Base-by-base conservation (phyloP, 306 rosid genomes). In the Ormosia emarginata region DNA sequence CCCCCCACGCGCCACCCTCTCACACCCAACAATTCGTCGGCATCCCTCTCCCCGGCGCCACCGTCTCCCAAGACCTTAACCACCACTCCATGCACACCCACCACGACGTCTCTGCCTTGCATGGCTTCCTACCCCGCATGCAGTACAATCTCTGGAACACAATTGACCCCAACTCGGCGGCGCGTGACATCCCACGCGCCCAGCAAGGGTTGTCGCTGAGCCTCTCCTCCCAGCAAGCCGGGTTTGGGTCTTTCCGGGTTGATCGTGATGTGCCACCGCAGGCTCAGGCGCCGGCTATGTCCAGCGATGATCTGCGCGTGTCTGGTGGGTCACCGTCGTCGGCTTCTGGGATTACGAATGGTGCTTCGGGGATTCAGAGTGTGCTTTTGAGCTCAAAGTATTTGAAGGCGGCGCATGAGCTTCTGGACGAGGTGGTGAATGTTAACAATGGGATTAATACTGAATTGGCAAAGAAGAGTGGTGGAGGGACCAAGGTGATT, bases 321-420 rank as follows among this genome's bases (percentile, higher is more conserved):
- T 88, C 92, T 0, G 90, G 92, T 5, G 94, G 94, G 8, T 89
- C 94, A 0, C 74, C 92, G 3, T 93, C 98, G 1, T 85, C 97
- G 8, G 95, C 89, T n/a, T 92, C 94, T 0, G 99, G 90, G 5
- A 87, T 90, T 2, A 88, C 93, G 3, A 92, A 91, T 32, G 97
- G 97, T 2, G 92, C 83, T 18, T 84, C 98, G 0, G 97, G 99
- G 32, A 88, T 96, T 78, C 98, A 91, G 82, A 83, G 94, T 7
- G 95, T 95, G 59, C 71, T 96, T 57, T 78, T 94, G 87, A 92
- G 98, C 82, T 92, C 99, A 0, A 96, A 96, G 81, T 96, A 92
- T 86, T 79, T 96, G 89, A 96, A 89, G 81, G 98, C 97, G 0
- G 93, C 99, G 13, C 98, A 92, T 81, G 99, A 96, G 81, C 95